Conservation (phyloP, 2,329 filamentous ascomycete species). For the Colletotrichum gigasporum region DNA sequence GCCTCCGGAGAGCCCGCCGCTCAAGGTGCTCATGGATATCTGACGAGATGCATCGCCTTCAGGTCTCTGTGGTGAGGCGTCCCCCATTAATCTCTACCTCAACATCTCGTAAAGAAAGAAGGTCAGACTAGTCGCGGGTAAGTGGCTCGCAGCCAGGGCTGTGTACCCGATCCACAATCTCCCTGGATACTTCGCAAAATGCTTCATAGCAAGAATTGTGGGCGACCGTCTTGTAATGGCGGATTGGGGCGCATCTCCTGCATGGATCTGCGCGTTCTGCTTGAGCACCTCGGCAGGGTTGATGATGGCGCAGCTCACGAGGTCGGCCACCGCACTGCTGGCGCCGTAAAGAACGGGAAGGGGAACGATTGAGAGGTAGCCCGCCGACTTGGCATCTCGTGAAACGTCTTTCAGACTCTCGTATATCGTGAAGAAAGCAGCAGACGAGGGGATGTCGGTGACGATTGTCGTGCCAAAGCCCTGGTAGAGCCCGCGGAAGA, state of each 20-base stretch:
- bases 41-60: not conserved
- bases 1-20: constrained; percentile 28
- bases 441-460: constrained; percentile 29
- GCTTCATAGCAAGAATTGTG: not conserved
- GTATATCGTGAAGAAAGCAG: constrained; percentile 34
- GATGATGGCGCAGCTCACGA: constrained; percentile 32
- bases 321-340: constrained; percentile 31
- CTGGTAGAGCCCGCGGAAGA: constrained; percentile 34
- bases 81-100: not conserved
- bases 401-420: constrained; percentile 27
- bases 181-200: not conserved
- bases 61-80: not conserved
- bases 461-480: constrained; percentile 34
- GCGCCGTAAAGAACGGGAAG: constrained; percentile 23
- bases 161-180: constrained; percentile 10
- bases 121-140: not conserved
- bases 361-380: constrained; percentile 16
- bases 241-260: not conserved
- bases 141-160: not conserved
- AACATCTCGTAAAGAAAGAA: constrained; percentile 6
- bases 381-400: not conserved
- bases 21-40: not conserved
- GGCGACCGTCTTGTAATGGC: not conserved
- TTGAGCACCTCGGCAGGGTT: constrained; percentile 35
- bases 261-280: constrained; percentile 34